phyloP scores from a whole-genome alignment of 176 grass and related monocot genomes.

The Saccharum officinarum region DNA sequence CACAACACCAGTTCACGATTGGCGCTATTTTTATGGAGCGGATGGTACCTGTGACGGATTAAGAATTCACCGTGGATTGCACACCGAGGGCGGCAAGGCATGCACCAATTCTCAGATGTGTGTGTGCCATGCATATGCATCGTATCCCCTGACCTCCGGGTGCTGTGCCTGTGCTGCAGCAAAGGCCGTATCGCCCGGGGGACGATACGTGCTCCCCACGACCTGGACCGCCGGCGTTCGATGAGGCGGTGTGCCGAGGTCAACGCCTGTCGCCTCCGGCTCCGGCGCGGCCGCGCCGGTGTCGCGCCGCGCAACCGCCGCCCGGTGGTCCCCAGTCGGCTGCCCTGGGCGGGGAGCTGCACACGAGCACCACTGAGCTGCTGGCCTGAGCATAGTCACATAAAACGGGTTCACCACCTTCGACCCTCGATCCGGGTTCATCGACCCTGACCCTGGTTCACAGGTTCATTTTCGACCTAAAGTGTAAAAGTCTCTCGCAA shows the following conservation, averaged over 20 bases:
- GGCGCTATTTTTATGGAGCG: not conserved
- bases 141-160: not conserved
- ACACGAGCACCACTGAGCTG: slow-evolving; percentile 1
- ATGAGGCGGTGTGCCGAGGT: slow-evolving; percentile 5
- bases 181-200: slow-evolving; percentile 11
- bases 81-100: too few relatives aligned
- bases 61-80: slow-evolving; percentile 11
- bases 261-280: slow-evolving; percentile 33
- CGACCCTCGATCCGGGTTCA: too few relatives aligned
- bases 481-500: too few relatives aligned
- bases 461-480: too few relatives aligned
- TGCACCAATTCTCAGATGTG: too few relatives aligned
- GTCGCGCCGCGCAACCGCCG: not conserved
- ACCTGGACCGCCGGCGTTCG: slow-evolving; percentile 27
- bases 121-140: too few relatives aligned
- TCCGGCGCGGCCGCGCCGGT: not conserved
- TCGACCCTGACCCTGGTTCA: too few relatives aligned
- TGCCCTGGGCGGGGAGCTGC: too few relatives aligned
- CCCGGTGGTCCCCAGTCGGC: slow-evolving; percentile 23
- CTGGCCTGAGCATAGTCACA: too few relatives aligned
- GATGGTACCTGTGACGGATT: slow-evolving; percentile 8
- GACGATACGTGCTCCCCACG: slow-evolving; percentile 26
- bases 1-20: not conserved
- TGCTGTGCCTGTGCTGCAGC: not conserved
- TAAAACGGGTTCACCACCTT: too few relatives aligned